Percentiles rank a stretch among this genome's conserved stretches.
phyloP scores from a whole-genome alignment of 2,329 filamentous ascomycete species.

The Paecilomyces fulvus region DNA sequence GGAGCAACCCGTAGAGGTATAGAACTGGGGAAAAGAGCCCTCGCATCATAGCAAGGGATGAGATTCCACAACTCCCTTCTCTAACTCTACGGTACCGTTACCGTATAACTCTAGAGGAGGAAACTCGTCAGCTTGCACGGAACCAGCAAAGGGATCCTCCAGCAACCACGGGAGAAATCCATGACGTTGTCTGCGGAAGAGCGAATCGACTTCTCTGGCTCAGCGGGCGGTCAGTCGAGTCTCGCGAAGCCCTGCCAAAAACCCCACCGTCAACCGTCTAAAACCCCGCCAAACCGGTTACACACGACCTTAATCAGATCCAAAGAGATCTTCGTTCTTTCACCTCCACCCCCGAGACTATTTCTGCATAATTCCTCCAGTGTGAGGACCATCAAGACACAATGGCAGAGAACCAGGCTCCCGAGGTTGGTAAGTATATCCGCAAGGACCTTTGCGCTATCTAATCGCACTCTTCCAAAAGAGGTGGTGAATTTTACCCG shows the following conservation, averaged over 20 bases:
- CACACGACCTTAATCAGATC: slow-evolving; percentile 21
- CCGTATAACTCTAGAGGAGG: neutral
- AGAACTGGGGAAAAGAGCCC: neutral
- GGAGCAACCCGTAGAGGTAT: slow-evolving; percentile 3
- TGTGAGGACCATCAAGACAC: slow-evolving; percentile 21
- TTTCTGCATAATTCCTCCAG: slow-evolving; percentile 9
- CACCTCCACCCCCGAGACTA: slow-evolving; percentile 10
- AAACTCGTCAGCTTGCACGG: neutral
- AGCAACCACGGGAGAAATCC: neutral
- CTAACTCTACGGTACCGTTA: too few relatives aligned
- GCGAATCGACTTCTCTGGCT: neutral
- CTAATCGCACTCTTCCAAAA: neutral
- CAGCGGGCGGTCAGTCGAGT: neutral
- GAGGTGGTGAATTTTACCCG: neutral
- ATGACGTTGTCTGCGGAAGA: neutral
- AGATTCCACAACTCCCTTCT: neutral
- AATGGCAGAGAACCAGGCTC: slow-evolving; percentile 28
- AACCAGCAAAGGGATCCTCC: neutral
- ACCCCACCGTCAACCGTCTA: slow-evolving; percentile 1
- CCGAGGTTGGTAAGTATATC: slow-evolving; percentile 34
- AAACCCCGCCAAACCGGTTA: slow-evolving; percentile 20
- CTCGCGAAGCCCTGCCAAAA: neutral
- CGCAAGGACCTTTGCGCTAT: slow-evolving; percentile 1
- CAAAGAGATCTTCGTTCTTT: slow-evolving; percentile 2
- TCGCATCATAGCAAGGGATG: neutral